Evolutionary conservation across 352 stramenopile species (phyloP).

Genomic region (Elongisporangium undulatum): DNA sequence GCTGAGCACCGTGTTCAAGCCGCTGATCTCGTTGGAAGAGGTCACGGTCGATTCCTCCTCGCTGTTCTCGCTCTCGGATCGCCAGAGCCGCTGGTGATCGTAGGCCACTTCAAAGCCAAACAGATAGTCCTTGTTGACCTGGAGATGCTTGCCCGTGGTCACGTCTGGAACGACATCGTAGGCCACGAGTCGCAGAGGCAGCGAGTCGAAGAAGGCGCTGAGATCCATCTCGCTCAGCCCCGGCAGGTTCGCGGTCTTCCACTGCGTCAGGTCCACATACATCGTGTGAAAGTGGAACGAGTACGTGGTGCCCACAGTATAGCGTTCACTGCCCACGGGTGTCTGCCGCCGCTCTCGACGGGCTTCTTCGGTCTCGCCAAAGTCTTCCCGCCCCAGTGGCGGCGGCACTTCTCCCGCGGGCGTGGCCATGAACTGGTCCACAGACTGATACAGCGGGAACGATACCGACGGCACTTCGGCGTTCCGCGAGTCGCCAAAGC

Average conservation of each 20-base stretch:
- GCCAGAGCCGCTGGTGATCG: slow-evolving; percentile 15
- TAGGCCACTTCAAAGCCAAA: slow-evolving; percentile 80
- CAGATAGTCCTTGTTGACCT: slow-evolving; percentile 66
- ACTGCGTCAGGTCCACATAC: slow-evolving; percentile 79
- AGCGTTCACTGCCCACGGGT: slow-evolving; percentile 42
- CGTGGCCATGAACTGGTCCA: slow-evolving; percentile 79
- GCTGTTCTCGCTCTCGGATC: slow-evolving; percentile 1
- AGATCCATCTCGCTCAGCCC: slow-evolving; percentile 71
- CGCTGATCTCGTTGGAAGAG: slow-evolving; percentile 25
- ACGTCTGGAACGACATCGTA: slow-evolving; percentile 42
- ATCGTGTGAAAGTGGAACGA: slow-evolving; percentile 90
- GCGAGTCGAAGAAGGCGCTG: slow-evolving; percentile 71
- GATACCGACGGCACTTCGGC: slow-evolving; percentile 53
- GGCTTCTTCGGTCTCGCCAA: slow-evolving; percentile 56
- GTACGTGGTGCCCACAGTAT: slow-evolving; percentile 64
- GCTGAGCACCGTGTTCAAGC: slow-evolving; percentile 47
- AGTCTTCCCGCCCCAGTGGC: slow-evolving; percentile 42
- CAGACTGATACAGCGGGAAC: slow-evolving; percentile 76
- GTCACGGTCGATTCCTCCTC: slow-evolving; percentile 7
- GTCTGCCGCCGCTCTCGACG: slow-evolving; percentile 36
- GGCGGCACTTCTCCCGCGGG: slow-evolving; percentile 45
- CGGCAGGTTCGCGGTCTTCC: slow-evolving; percentile 78
- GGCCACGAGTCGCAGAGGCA: slow-evolving; percentile 65
- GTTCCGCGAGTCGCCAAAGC: slow-evolving; percentile 45
- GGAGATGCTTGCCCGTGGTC: slow-evolving; percentile 31